phyloP scores from a whole-genome alignment of 164 flowering plant species.

The Berberis thunbergii region DNA sequence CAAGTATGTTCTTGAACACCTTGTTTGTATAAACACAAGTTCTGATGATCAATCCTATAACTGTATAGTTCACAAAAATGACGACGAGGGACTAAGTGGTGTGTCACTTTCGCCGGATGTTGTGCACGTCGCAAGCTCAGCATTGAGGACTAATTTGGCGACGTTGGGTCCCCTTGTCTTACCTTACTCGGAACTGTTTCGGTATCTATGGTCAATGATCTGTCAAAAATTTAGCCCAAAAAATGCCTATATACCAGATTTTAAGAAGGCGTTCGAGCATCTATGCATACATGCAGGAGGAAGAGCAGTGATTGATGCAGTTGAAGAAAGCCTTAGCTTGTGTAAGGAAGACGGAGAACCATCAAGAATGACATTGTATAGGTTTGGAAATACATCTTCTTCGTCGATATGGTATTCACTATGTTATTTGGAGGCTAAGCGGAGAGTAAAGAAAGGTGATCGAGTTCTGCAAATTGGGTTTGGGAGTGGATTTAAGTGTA shows the following conservation, averaged over 20 bases:
- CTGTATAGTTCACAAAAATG: conserved; percentile 12
- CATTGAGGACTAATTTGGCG: conserved; percentile 14
- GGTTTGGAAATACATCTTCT: conserved; percentile 28
- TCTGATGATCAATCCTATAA: conserved; percentile 8
- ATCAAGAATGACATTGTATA: conserved; percentile 18
- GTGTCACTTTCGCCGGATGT: conserved; percentile 11
- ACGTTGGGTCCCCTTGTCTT: conserved; percentile 13
- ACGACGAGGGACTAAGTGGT: conserved; percentile 12
- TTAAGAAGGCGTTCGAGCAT: conserved; percentile 15
- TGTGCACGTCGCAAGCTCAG: conserved; percentile 14
- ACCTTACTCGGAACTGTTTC: conserved; percentile 12
- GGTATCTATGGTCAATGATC: conserved; percentile 5
- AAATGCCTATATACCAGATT: conserved; percentile 7
- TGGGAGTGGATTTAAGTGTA: conserved; percentile 25
- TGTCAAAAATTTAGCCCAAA: conserved; percentile 1
- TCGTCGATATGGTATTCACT: conserved; percentile 25
- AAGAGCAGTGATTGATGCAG: conserved; percentile 12
- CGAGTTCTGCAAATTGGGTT: conserved; percentile 20
- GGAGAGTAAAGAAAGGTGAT: conserved; percentile 19
- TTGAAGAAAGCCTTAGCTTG: conserved; percentile 7
- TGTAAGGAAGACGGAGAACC: conserved; percentile 16
- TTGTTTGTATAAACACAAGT: conserved; percentile 11
- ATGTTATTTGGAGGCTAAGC: conserved; percentile 18
- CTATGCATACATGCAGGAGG: conserved; percentile 24
- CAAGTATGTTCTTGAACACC: conserved; percentile 16